Conservation (phyloP, 768 basidiomycete species). For the Cyclocybe cylindracea region DNA sequence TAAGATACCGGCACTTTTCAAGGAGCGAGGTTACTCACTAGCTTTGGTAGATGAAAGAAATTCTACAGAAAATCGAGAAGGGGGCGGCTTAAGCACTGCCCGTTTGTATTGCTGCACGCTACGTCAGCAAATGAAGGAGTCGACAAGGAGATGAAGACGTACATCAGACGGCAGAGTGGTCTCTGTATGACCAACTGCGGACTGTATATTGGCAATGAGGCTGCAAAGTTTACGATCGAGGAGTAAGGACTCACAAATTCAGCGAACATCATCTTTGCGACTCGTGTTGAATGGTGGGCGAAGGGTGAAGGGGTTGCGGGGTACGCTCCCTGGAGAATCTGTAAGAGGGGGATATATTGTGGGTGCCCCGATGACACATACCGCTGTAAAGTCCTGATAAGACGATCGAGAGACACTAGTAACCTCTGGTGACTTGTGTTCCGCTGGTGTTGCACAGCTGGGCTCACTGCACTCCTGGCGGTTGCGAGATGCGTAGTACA, state of each 20-base stretch:
- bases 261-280: slow-evolving; percentile 9
- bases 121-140: background rate
- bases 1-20: slow-evolving; percentile 10
- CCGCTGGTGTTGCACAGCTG: no score
- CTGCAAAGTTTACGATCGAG: background rate
- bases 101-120: slow-evolving; percentile 54
- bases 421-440: no score
- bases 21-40: slow-evolving; percentile 33
- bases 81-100: slow-evolving; percentile 60
- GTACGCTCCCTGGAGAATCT: no score
- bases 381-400: no score
- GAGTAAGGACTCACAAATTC: slow-evolving; percentile 5
- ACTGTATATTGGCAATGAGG: background rate
- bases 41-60: slow-evolving; percentile 60
- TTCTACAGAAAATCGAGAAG: slow-evolving; percentile 58
- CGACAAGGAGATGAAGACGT: background rate
- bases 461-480: no score
- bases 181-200: slow-evolving; percentile 8
- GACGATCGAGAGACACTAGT: no score
- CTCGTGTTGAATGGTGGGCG: no score
- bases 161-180: slow-evolving; percentile 15
- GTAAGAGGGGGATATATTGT: no score
- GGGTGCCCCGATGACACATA: no score
- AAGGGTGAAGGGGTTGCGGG: no score
- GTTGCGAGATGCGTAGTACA: background rate